These are phyloP conservation scores for Grammothele lineata DNA, from an alignment of 768 basidiomycete genomes.

Conservation along the genomic window DNA sequence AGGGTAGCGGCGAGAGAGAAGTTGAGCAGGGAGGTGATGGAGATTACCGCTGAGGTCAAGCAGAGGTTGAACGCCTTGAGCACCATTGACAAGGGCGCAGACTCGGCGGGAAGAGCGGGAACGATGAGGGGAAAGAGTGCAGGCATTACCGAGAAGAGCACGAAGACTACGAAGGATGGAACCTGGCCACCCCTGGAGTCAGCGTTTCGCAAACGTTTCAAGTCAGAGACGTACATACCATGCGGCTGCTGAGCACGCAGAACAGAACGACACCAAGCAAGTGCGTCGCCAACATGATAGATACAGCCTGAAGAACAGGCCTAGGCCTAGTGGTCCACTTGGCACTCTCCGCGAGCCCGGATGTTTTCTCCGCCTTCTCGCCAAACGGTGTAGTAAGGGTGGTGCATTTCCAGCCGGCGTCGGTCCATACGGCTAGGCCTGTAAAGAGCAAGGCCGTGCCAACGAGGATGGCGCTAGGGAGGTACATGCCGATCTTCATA, in stretches of 20 bases:
- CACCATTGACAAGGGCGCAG: slow-evolving; percentile 34
- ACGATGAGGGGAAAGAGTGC: not conserved
- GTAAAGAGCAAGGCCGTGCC: slow-evolving; percentile 83
- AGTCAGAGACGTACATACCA: too few species aligned
- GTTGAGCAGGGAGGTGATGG: slow-evolving; percentile 83
- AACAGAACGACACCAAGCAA: slow-evolving; percentile 50
- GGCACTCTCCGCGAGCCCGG: not conserved
- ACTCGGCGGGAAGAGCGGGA: not conserved
- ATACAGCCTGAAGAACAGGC: slow-evolving; percentile 49
- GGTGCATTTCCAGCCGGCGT: slow-evolving; percentile 49
- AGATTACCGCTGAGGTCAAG: slow-evolving; percentile 81
- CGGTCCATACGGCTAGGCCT: slow-evolving; percentile 72
- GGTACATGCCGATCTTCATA: slow-evolving; percentile 85
- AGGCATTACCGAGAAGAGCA: slow-evolving; percentile 3
- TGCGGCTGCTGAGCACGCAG: slow-evolving; percentile 35
- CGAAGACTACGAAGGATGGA: not conserved
- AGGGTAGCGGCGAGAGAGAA: slow-evolving; percentile 83
- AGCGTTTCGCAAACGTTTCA: too few species aligned
- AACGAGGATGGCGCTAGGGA: slow-evolving; percentile 83
- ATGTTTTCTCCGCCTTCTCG: slow-evolving; percentile 2
- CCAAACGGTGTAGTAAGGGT: not conserved
- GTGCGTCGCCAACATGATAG: slow-evolving; percentile 56
- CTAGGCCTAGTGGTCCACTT: slow-evolving; percentile 46
- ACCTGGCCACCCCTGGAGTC: too few species aligned
- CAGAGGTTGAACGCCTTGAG: slow-evolving; percentile 78